Base-by-base conservation (phyloP, 345 rosid species). In the Rhizophora mangle region DNA sequence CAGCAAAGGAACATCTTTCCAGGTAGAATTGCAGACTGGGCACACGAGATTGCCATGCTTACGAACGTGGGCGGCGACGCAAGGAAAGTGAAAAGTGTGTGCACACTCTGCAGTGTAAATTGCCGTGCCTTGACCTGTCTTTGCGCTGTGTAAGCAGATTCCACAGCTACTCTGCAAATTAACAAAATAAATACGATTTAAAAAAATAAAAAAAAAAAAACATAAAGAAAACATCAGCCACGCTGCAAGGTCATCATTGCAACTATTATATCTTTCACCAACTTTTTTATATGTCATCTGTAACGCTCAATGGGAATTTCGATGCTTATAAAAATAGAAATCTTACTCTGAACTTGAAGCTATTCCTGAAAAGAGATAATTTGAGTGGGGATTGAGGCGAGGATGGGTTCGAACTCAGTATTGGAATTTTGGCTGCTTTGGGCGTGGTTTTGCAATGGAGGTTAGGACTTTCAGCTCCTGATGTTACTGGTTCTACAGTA, bases 311-410 rank as follows among this genome's bases (percentile, higher is more conserved):
- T 24, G 4, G 30, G 20, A 20, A 39, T 3, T 39, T 39, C 11
- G n/a, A 29, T 13, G 34, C 21, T 39, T 39, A 39, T 3, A 39
- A 39, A 9, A 39, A 9, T 11, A 13, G 52, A 37, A 6, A 43
- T 29, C 79, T 59, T 52, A 75, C 79, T 37, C 79, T 70, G 67
- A 76, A 76, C 54, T 76, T 76, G 67, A 76, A 76, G 75, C 80
- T 76, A 24, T 76, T 76, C 68, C 62, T 71, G 74, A 76, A 71
- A 58, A 76, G 72, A 31, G 75, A 62, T 0, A 76, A 47, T 60
- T 76, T 76, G 29, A 76, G 72, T 54, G 80, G 80, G 57, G 80
- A 76, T 22, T 76, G 72, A 62, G 80, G 80, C 31, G 80, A 76
- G 10, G 72, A 66, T 4, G 80, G 72, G 21, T 71, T 76, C 6